Evolutionary conservation across 306 rosid genomes (phyloP).

Genomic region (Pachyrhizus erosus): DNA sequence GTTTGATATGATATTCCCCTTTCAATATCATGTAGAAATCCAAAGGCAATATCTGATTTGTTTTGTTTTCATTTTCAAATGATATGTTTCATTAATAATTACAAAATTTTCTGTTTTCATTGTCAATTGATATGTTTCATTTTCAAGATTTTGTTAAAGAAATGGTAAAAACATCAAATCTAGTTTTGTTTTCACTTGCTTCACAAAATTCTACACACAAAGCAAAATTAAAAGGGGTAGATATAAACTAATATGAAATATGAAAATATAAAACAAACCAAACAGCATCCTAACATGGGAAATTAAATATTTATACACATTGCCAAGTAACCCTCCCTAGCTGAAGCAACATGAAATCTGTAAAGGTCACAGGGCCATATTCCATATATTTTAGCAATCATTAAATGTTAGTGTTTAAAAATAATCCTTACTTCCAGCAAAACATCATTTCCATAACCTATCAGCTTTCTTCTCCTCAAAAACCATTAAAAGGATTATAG

Average conservation of each 20-base stretch:
- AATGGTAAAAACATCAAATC: background rate
- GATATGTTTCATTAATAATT: background rate
- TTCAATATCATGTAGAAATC: background rate
- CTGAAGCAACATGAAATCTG: background rate
- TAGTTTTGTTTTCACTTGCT: background rate
- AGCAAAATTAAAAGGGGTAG: background rate
- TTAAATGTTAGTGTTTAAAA: background rate
- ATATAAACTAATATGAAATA: background rate
- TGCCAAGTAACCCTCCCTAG: background rate
- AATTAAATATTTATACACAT: background rate
- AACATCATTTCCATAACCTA: background rate
- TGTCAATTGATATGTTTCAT: background rate
- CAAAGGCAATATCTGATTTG: background rate
- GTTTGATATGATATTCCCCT: background rate
- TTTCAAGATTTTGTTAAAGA: background rate
- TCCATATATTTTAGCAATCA: background rate
- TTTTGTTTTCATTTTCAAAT: background rate
- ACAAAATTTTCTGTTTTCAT: background rate
- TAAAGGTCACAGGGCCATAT: background rate
- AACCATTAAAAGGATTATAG: background rate
- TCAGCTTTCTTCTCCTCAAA: background rate
- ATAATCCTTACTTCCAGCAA: background rate
- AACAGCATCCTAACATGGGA: background rate
- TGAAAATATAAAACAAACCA: background rate
- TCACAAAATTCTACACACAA: background rate